Evolutionary conservation across 345 rosid genomes (phyloP), one percentile per base, ranked within the genome.

Genomic region (Bretschneidera sinensis): DNA sequence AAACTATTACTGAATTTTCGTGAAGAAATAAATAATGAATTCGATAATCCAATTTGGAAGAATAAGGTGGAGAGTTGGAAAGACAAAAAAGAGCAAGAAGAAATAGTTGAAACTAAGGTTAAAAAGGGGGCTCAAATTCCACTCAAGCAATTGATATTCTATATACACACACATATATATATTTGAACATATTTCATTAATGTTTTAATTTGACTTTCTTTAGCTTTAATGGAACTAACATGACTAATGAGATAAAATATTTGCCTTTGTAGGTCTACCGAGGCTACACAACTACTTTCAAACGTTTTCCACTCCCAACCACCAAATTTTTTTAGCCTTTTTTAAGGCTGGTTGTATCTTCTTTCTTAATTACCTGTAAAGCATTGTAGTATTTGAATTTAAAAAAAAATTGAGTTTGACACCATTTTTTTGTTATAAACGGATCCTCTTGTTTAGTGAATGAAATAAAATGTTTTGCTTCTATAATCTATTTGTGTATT

Each of bases 41-140:
- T 66, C 14, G 99, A 89, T 33, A 94, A 94, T 33, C 95, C 99
- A 5, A 86, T 94, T 45, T 94, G 99, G 99, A 94, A 90, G 84
- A 90, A 88, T 69, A 81, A 96, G 57, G 97, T 94, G 54, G 97
- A 94, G 62, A 94, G 95, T 60, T 90, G 97, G 97, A 94, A 88
- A 81, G 97, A 86, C 47, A 94, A 94, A 74, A n/a, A 94, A 92
- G 80, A 77, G 64, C 73, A 86, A 88, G 83, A 94, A 87, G 83
- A 88, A 77, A 64, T 85, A 82, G 53, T 68, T 71, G 66, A 72
- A 25, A 51, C 85, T 0, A 90, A 94, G 78, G 75, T 62, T 62
- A 89, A 79, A 69, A 74, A 64, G 50, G 80, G 76, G 18, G 79
- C 83, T 77, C 72, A 89, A 79, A 51, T 79, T 76, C 99, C 97